Base-by-base conservation (phyloP, 768 basidiomycete genomes). In the Macrolepiota albuminosa region DNA sequence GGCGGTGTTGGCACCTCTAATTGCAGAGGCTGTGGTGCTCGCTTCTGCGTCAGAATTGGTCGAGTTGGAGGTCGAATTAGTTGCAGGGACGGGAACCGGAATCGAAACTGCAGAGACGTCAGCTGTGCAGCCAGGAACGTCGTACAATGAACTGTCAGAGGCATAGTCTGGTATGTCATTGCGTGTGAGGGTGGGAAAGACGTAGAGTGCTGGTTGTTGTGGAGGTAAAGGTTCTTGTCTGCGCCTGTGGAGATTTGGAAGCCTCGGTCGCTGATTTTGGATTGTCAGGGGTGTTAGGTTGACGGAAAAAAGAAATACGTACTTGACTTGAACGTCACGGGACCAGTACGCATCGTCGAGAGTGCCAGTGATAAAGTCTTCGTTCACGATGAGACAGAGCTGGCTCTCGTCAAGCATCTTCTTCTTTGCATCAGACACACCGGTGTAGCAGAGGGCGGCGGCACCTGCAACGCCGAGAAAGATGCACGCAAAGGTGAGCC, bases 101-200 rank as follows among this genome's bases (percentile, higher is more conserved):
- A 33, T 7, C 13, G 53, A 26, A 0, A 29, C 45, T 3, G 61
- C 39, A 16, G 64, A 47, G 6, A 60, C 63, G 21, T 64, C 64
- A 9, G 62, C 66, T 0, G 88, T 91, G 71, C 90, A 92, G 34
- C 82, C 85, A 0, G 80, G 80, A 49, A 93, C 74, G 67, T 87
- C 88, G 63, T 83, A 87, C 0, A 80, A 85, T 63, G 80, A 81
- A 1, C 84, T 87, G 64, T 90, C 77, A 46, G 83, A 67, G 36
- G 55, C 50, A 37, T 87, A 67, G 60, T 75, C 73, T 39, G 72
- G 77, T 60, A 85, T 79, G 39, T 73, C 71, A 66, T 89, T 85
- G 1, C 83, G 78, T 0, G 91, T 91, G 58, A 94, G 79, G 9
- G 92, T 93, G 2, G 93, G 93, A 46, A 86, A 80, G 67, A 95